Percentiles rank a stretch among this genome's conserved stretches.
Evolutionary conservation across 805 yeast genomes (phyloP).

Genomic region (Candida fluviatilis): DNA sequence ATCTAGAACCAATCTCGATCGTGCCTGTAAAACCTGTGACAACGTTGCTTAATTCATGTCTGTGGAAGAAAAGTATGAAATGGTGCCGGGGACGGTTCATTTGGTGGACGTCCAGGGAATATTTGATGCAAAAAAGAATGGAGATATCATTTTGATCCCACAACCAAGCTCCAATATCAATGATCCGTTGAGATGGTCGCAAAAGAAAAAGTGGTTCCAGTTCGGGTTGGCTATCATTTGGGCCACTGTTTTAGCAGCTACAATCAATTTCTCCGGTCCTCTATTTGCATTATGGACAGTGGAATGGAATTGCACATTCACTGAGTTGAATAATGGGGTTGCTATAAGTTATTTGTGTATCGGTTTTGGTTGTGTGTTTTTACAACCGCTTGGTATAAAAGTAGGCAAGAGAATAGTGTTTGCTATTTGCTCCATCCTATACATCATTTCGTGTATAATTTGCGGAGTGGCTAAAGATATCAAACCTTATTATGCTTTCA

Average conservation of each 20-base stretch:
- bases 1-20: too few species aligned
- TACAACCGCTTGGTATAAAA: constrained; percentile 30
- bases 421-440: constrained; percentile 21
- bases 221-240: constrained; percentile 24
- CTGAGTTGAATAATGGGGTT: constrained; percentile 41
- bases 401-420: constrained; percentile 28
- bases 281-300: constrained; percentile 30
- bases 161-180: constrained; percentile 32
- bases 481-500: constrained; percentile 15
- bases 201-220: constrained; percentile 21
- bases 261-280: constrained; percentile 37
- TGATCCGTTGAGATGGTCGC: constrained; percentile 33
- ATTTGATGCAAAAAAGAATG: constrained; percentile 20
- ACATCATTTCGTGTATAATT: constrained; percentile 24
- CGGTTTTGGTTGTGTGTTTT: constrained; percentile 30
- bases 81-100: constrained; percentile 50
- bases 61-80: constrained; percentile 11
- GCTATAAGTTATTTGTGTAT: constrained; percentile 50
- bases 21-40: too few species aligned
- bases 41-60: too few species aligned
- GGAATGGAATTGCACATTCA: constrained; percentile 26
- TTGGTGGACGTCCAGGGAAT: constrained; percentile 41
- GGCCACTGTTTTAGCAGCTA: constrained; percentile 36
- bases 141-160: constrained; percentile 28
- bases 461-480: constrained; percentile 27